These are phyloP conservation scores for Tuber brumale DNA, from an alignment of 495 filamentous ascomycete genomes.

Conservation along the genomic window DNA sequence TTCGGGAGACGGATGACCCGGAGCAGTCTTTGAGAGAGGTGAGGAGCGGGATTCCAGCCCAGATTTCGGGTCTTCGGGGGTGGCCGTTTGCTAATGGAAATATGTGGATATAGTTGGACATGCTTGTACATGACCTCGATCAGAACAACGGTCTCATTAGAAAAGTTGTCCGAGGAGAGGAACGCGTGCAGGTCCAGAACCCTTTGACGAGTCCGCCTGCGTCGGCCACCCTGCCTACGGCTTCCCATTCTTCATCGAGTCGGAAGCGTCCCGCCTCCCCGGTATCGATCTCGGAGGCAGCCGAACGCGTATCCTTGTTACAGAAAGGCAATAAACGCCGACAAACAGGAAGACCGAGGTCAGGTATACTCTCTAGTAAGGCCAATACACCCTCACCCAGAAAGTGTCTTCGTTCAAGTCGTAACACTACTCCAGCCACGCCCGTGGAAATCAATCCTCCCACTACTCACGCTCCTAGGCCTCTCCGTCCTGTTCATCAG, in stretches of 20 bases:
- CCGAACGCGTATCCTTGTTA: constrained; percentile 47
- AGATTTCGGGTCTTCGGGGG: background rate
- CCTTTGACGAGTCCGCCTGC: constrained; percentile 34
- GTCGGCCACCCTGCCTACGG: constrained; percentile 32
- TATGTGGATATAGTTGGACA: constrained; percentile 45
- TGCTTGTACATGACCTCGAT: constrained; percentile 49
- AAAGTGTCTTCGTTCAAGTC: constrained; percentile 39
- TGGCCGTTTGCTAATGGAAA: constrained; percentile 26
- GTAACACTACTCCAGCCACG: constrained; percentile 39
- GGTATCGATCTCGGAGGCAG: constrained; percentile 55
- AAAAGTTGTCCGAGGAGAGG: constrained; percentile 36
- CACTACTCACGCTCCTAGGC: constrained; percentile 37
- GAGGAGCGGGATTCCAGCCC: constrained; percentile 37
- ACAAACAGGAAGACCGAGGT: constrained; percentile 36
- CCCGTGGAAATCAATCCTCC: constrained; percentile 32
- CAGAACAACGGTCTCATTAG: constrained; percentile 54
- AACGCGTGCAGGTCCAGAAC: constrained; percentile 33
- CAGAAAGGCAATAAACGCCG: constrained; percentile 41
- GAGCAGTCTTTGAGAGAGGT: constrained; percentile 54
- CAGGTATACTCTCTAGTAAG: constrained; percentile 28
- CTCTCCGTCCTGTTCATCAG: constrained; percentile 41
- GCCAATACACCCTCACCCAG: constrained; percentile 40
- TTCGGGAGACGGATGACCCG: constrained; percentile 61
- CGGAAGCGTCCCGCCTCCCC: constrained; percentile 52
- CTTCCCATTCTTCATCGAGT: constrained; percentile 17